Base-by-base conservation (phyloP, 345 rosid species). In the Raphanus raphanistrum region DNA sequence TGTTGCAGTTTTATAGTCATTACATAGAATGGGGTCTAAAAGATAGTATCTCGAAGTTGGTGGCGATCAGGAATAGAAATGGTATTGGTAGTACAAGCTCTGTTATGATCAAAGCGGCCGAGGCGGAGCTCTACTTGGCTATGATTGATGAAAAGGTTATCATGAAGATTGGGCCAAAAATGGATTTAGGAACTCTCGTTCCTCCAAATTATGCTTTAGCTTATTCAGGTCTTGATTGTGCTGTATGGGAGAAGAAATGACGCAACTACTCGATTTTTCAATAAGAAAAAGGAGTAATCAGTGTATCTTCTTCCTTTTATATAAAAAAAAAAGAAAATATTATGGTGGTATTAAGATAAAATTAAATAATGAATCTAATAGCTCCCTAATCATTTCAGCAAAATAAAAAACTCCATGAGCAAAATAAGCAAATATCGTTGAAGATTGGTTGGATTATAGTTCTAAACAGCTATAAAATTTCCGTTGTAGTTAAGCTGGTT, bases 161-260 rank as follows among this genome's bases (percentile, higher is more conserved):
- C 4, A 80, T 89, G 84, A 92, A 90, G 85, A 92, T 90, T 35
- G 97, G 97, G 9, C 84, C 94, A 43, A 94, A 84, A 83, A 35
- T 10, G 74, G 92, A 94, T 63, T 71, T 94, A 26, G 63, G 2
- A 60, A 79, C 77, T 65, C 93, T 90, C 4, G 83, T 94, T 32
- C 92, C 97, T 35, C 52, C 89, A 15, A 78, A 80, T 60, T 90
- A 84, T 83, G 78, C 67, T 81, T 76, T 92, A 69, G 89, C 88
- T 74, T 70, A 86, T 35, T 81, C 88, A 0, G 97, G 93, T 66
- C 67, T 59, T 5, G 87, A 84, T 73, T 58, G 5, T 26, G 63
- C 63, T 58, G 63, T 58, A 58, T 92, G 95, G 96, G 83, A 79
- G 63, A 86, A 80, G 82, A 82, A 58, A 5, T 72, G 55, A 66